These are phyloP conservation scores for Chlorella sp. DNA, from an alignment of 139 green algal genomes.

Conservation along the genomic window DNA sequence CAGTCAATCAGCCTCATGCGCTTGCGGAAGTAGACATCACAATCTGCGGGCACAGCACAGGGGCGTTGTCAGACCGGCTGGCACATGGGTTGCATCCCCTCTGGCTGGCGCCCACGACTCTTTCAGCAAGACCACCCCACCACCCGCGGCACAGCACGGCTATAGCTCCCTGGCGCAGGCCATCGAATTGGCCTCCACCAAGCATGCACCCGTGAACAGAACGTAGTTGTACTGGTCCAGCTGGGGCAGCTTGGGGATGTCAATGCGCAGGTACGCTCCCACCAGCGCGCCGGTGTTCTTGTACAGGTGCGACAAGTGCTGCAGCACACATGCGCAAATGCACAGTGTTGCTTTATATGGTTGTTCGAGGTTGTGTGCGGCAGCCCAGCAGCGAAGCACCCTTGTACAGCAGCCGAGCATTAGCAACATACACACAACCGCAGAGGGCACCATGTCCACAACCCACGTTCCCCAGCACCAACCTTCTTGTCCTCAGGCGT, in stretches of 20 bases:
- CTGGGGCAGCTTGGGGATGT: conserved; percentile 30
- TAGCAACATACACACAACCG: no score
- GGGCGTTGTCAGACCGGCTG: no score
- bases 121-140: no score
- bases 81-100: no score
- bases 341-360: neutral
- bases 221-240: conserved; percentile 34
- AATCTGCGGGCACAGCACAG: neutral
- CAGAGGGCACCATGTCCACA: no score
- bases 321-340: neutral
- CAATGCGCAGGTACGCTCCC: conserved; percentile 24
- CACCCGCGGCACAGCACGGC: no score
- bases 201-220: conserved; percentile 19
- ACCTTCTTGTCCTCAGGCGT: no score
- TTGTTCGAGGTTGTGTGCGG: neutral
- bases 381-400: no score
- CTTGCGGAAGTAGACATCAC: conserved; percentile 9
- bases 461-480: no score
- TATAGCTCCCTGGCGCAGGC: neutral
- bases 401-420: no score
- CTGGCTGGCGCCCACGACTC: no score
- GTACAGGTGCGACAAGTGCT: conserved; percentile 22
- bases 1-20: conserved; percentile 34
- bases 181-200: neutral
- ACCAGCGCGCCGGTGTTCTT: conserved; percentile 6